phyloP scores from a whole-genome alignment of 2,329 filamentous ascomycete species.

The Penicillium sp. region DNA sequence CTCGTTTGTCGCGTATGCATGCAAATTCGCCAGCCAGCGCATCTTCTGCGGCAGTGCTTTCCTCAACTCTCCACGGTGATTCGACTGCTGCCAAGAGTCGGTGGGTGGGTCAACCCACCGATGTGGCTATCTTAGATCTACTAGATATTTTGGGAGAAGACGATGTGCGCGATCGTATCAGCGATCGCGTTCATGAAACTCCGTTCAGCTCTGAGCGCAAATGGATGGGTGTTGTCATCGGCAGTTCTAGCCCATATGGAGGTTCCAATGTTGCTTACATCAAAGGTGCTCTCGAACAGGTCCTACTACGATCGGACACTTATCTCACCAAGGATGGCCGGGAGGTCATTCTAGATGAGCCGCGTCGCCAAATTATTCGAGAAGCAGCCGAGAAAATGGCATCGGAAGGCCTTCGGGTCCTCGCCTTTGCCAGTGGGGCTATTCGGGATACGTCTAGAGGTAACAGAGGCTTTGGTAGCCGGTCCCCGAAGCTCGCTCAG shows the following conservation, averaged over 20 bases:
- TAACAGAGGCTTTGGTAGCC: constrained; percentile 52
- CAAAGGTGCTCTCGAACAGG: constrained; percentile 88
- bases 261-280: constrained; percentile 85
- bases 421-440: constrained; percentile 87
- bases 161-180: constrained; percentile 82
- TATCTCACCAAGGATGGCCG: constrained; percentile 84
- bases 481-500: constrained; percentile 44
- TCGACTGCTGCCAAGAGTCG: constrained; percentile 71
- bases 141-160: constrained; percentile 88
- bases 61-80: constrained; percentile 68
- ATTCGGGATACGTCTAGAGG: constrained; percentile 52
- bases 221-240: constrained; percentile 97
- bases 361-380: constrained; percentile 69
- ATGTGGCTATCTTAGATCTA: constrained; percentile 94
- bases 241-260: constrained; percentile 51
- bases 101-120: constrained; percentile 95
- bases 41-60: constrained; percentile 75
- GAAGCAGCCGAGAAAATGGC: constrained; percentile 85
- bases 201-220: constrained; percentile 97
- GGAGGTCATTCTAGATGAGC: constrained; percentile 79
- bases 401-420: constrained; percentile 79
- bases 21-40: constrained; percentile 68
- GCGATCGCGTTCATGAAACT: constrained; percentile 77
- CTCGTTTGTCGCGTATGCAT: constrained; percentile 70
- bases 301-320: constrained; percentile 83